These are phyloP conservation scores for Posidonia oceanica DNA, from an alignment of 116 monocot genomes.

Conservation along the genomic window DNA sequence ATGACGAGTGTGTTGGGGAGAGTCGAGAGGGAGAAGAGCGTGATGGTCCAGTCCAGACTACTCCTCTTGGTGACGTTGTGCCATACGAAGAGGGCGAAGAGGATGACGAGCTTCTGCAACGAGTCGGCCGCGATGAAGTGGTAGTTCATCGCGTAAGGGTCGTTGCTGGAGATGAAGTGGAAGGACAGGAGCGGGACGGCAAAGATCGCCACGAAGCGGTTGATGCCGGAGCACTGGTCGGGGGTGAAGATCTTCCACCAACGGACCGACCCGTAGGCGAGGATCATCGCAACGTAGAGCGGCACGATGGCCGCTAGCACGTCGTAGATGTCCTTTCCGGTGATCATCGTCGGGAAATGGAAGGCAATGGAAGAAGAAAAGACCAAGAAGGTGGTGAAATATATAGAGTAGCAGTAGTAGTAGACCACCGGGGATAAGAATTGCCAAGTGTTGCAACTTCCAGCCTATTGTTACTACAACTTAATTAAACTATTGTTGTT, in stretches of 20 bases:
- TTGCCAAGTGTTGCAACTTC: no score
- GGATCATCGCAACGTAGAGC: conserved; percentile 60
- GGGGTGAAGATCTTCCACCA: conserved; percentile 74
- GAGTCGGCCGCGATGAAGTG: conserved; percentile 65
- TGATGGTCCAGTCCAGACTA: conserved; percentile 55
- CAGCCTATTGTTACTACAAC: no score
- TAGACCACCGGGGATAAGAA: no score
- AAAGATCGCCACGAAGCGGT: conserved; percentile 62
- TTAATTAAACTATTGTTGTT: no score
- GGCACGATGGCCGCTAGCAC: conserved; percentile 59
- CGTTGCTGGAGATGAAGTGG: conserved; percentile 61
- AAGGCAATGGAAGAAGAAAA: not conserved
- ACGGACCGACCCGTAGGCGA: conserved; percentile 55
- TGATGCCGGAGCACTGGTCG: conserved; percentile 61
- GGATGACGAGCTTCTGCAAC: conserved; percentile 50
- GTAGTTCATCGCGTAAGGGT: conserved; percentile 61
- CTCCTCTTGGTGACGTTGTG: conserved; percentile 23
- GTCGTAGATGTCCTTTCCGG: conserved; percentile 51
- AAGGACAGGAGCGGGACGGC: conserved; percentile 69
- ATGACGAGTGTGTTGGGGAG: conserved; percentile 70
- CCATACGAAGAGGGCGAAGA: conserved; percentile 38
- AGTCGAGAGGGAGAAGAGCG: conserved; percentile 57
- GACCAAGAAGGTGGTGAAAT: not conserved
- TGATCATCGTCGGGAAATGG: conserved; percentile 26
- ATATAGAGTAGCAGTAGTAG: no score